Evolutionary conservation across 2,329 filamentous ascomycete genomes (phyloP).

Genomic region (Arthrobotrys conoides): DNA sequence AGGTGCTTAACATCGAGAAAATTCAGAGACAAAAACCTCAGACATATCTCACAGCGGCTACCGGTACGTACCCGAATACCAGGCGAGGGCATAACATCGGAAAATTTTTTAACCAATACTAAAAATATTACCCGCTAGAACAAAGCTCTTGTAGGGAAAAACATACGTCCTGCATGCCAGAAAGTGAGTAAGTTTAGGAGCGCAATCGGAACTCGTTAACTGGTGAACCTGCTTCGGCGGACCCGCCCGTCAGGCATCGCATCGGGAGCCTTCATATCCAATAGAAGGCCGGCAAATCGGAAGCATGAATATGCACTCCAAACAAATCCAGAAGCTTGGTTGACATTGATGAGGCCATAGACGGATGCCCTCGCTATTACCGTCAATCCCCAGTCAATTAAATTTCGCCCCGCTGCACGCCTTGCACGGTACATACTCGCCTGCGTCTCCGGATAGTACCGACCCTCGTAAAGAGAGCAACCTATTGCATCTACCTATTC

Average conservation of each 20-base stretch:
- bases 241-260: constrained; percentile 16
- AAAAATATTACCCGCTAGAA: constrained; percentile 38
- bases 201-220: constrained; percentile 58
- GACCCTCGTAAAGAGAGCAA: constrained; percentile 9
- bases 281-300: constrained; percentile 5
- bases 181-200: constrained; percentile 32
- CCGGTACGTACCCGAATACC: constrained; percentile 37
- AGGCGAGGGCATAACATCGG: constrained; percentile 31
- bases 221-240: constrained; percentile 27
- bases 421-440: constrained; percentile 7
- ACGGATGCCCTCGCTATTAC: background rate
- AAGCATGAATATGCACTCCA: background rate
- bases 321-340: constrained; percentile 29
- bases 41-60: constrained; percentile 24
- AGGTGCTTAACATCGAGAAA: constrained; percentile 14
- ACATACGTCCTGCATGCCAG: constrained; percentile 40
- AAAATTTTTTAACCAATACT: constrained; percentile 30
- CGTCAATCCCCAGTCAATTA: background rate
- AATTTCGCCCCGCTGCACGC: constrained; percentile 19
- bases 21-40: constrained; percentile 28
- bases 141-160: constrained; percentile 30
- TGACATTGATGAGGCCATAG: constrained; percentile 10
- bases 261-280: constrained; percentile 4
- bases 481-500: background rate
- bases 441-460: constrained; percentile 17